Percentiles rank a stretch among this genome's conserved stretches.
These are phyloP conservation scores for Penicillium waksmanii DNA, from an alignment of 495 filamentous ascomycete genomes.

Conservation along the genomic window DNA sequence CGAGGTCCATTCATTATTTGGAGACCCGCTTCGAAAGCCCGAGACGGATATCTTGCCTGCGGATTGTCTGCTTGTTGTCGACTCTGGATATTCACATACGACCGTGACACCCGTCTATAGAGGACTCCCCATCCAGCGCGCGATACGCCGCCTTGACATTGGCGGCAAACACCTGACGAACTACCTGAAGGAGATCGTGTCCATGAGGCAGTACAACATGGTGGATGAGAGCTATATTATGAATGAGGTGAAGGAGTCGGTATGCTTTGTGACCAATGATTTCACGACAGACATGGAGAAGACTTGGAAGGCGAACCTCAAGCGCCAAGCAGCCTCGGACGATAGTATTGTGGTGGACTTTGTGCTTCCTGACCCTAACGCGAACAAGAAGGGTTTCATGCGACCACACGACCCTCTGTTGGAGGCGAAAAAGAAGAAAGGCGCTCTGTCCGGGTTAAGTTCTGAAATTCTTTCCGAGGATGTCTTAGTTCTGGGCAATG, in stretches of 20 bases:
- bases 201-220: conserved; percentile 91
- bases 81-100: conserved; percentile 92
- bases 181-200: conserved; percentile 86
- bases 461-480: conserved; percentile 70
- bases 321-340: conserved; percentile 41
- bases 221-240: conserved; percentile 89
- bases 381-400: conserved; percentile 68
- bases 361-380: conserved; percentile 89
- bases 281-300: conserved; percentile 80
- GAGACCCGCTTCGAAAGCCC: conserved; percentile 41
- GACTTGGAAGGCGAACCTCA: conserved; percentile 78
- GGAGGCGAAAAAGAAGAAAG: conserved; percentile 64
- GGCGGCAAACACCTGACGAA: conserved; percentile 96
- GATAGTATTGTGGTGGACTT: conserved; percentile 87
- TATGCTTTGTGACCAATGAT: conserved; percentile 80
- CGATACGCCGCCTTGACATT: conserved; percentile 83
- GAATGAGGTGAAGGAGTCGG: conserved; percentile 92
- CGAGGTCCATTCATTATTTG: conserved; percentile 68
- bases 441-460: conserved; percentile 49
- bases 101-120: conserved; percentile 86
- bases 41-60: conserved; percentile 55
- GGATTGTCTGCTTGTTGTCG: conserved; percentile 85
- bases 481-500: conserved; percentile 83
- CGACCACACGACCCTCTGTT: conserved; percentile 72
- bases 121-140: conserved; percentile 77